Percentiles rank a stretch among this genome's conserved stretches.
Evolutionary conservation across 2,329 filamentous ascomycete genomes (phyloP).

Genomic region (Phialophora macrospora): DNA sequence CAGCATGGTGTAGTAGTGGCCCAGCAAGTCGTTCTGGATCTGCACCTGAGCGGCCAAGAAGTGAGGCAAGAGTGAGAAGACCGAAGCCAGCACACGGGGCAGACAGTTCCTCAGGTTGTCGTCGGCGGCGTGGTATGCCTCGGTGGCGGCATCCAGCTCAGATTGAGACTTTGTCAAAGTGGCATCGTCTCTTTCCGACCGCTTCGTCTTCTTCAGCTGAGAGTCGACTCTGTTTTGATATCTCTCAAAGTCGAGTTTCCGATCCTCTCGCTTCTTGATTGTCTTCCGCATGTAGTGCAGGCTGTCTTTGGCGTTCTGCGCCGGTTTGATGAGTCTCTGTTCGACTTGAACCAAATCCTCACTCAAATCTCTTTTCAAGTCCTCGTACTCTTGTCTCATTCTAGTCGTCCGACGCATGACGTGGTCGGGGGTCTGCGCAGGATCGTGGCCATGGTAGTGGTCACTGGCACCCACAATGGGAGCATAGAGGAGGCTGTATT

Average conservation of each 20-base stretch:
- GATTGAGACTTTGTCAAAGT: constrained; percentile 72
- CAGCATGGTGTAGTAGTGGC: constrained; percentile 76
- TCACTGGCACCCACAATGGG: constrained; percentile 71
- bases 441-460: constrained; percentile 60
- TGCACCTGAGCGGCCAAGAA: constrained; percentile 72
- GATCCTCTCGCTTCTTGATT: constrained; percentile 84
- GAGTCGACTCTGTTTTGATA: constrained; percentile 73
- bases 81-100: constrained; percentile 71
- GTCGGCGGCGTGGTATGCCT: constrained; percentile 76
- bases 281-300: constrained; percentile 77
- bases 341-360: constrained; percentile 75
- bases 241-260: constrained; percentile 80
- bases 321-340: constrained; percentile 69
- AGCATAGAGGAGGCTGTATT: constrained; percentile 75
- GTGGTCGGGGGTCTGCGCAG: constrained; percentile 64
- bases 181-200: constrained; percentile 73
- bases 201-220: constrained; percentile 70
- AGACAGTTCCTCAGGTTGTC: constrained; percentile 72
- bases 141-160: constrained; percentile 68
- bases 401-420: constrained; percentile 68
- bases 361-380: constrained; percentile 72
- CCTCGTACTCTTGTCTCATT: constrained; percentile 70
- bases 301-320: constrained; percentile 69
- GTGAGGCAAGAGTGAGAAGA: constrained; percentile 74
- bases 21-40: constrained; percentile 77